phyloP scores from a whole-genome alignment of 495 filamentous ascomycete genomes.

The Tuber borchii region DNA sequence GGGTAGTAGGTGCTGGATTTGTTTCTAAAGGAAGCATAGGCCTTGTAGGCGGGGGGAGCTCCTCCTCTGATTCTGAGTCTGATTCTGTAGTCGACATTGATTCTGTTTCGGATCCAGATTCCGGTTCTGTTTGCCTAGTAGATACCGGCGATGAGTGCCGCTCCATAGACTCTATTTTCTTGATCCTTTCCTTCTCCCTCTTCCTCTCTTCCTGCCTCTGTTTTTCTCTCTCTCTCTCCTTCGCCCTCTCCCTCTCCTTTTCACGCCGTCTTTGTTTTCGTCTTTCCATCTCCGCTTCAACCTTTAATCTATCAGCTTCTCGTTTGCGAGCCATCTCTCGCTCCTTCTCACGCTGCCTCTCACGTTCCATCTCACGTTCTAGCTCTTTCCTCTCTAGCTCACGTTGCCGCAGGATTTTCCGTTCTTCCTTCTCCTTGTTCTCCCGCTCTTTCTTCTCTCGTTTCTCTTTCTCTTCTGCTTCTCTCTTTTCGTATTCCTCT shows the following conservation, averaged over 20 bases:
- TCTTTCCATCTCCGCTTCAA: slow-evolving; percentile 34
- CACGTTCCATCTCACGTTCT: slow-evolving; percentile 30
- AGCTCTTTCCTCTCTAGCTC: slow-evolving; percentile 30
- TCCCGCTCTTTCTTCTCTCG: slow-evolving; percentile 33
- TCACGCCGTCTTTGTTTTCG: slow-evolving; percentile 30
- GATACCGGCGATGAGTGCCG: slow-evolving; percentile 16
- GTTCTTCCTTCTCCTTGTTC: slow-evolving; percentile 20
- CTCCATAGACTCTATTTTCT: slow-evolving; percentile 28
- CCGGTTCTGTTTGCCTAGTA: slow-evolving; percentile 15
- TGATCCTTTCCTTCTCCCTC: slow-evolving; percentile 31
- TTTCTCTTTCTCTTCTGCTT: slow-evolving; percentile 29
- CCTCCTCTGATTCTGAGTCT: slow-evolving; percentile 17
- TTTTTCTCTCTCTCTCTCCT: slow-evolving; percentile 32
- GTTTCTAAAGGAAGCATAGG: neutral
- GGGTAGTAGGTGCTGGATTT: slow-evolving; percentile 2
- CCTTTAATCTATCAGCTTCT: slow-evolving; percentile 25
- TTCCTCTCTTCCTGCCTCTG: slow-evolving; percentile 34
- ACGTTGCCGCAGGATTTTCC: slow-evolving; percentile 26
- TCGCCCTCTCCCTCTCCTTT: slow-evolving; percentile 31
- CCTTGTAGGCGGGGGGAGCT: neutral
- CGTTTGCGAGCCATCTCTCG: slow-evolving; percentile 32
- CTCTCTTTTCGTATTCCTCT: slow-evolving; percentile 27
- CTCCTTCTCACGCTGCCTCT: slow-evolving; percentile 34
- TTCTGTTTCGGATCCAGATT: slow-evolving; percentile 20
- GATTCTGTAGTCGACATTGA: slow-evolving; percentile 24